Evolutionary conservation across 192 early-diverging fungal genomes (phyloP).

Genomic region (Gryganskiella cystojenkinii): DNA sequence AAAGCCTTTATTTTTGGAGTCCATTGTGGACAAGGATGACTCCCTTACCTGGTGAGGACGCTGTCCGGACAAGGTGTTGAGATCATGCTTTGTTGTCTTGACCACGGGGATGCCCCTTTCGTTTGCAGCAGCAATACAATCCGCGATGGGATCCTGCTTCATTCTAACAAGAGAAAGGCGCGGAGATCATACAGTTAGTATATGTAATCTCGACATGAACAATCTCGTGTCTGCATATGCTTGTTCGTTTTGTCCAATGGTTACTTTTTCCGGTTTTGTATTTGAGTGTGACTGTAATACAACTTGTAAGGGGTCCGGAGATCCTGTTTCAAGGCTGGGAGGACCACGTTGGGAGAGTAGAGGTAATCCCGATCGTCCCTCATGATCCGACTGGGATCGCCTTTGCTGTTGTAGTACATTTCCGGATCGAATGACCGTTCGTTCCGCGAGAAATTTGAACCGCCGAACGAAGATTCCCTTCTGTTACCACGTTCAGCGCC

Average conservation of each 20-base stretch:
- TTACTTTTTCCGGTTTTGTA: slow-evolving; percentile 47
- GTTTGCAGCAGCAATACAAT: slow-evolving; percentile 25
- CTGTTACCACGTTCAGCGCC: background rate
- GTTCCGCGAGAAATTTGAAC: background rate
- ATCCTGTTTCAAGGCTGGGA: slow-evolving; percentile 21
- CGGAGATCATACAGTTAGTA: background rate
- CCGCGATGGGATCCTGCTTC: slow-evolving; percentile 23
- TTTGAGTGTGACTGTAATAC: slow-evolving; percentile 13
- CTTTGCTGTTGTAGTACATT: background rate
- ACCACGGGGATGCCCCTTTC: slow-evolving; percentile 22
- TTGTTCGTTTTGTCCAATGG: too few relatives aligned
- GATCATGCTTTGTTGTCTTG: slow-evolving; percentile 50
- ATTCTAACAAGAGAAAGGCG: background rate
- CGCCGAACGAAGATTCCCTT: background rate
- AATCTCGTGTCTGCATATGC: background rate
- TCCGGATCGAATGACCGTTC: slow-evolving; percentile 15
- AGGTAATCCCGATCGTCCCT: slow-evolving; percentile 21
- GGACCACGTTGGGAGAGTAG: slow-evolving; percentile 48
- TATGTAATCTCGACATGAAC: background rate
- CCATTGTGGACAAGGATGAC: background rate
- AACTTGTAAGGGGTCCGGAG: slow-evolving; percentile 25
- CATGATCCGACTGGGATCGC: slow-evolving; percentile 1
- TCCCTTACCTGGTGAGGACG: slow-evolving; percentile 60
- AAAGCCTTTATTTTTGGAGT: too few relatives aligned
- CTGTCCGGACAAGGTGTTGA: slow-evolving; percentile 59